A percentile compares a stretch with the other conserved stretches of the same genome.
Evolutionary conservation across 73 alveolate species (phyloP).

Genomic region (Paramecium pentaurelia): DNA sequence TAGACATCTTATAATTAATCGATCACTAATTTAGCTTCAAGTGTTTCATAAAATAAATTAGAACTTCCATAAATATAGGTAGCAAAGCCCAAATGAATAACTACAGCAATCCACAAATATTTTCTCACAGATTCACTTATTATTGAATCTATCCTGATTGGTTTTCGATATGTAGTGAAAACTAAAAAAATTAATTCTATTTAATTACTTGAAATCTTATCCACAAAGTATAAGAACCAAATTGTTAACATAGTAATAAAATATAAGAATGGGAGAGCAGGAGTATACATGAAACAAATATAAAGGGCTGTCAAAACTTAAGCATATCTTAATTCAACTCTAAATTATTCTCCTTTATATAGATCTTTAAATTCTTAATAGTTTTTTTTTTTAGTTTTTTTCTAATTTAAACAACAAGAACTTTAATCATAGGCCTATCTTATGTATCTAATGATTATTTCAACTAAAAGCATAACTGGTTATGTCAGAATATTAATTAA

Average conservation of each 20-base stretch:
- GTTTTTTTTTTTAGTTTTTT: not conserved
- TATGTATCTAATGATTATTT: not conserved
- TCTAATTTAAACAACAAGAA: not conserved
- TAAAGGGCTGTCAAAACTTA: not conserved
- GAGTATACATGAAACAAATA: conserved; percentile 32
- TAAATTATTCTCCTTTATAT: not conserved
- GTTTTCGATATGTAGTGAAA: not conserved
- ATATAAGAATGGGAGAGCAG: conserved; percentile 22
- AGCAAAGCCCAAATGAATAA: not conserved
- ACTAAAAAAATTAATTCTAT: not conserved
- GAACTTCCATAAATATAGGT: conserved; percentile 41
- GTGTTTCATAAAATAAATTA: not conserved
- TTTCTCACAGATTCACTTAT: not conserved
- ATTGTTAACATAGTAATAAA: conserved; percentile 9
- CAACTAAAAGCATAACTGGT: not conserved
- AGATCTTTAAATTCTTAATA: not conserved
- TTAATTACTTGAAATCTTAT: not conserved
- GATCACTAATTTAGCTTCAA: not conserved
- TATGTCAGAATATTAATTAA: not conserved
- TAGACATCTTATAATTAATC: not conserved
- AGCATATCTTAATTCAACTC: conserved; percentile 34
- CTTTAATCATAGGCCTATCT: not conserved
- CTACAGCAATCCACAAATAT: not conserved
- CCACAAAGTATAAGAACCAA: not conserved
- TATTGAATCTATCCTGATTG: not conserved